A percentile compares a stretch with the other conserved stretches of the same genome.
Conservation (phyloP, 78 protist species). For the Speleostelium caveatum region DNA sequence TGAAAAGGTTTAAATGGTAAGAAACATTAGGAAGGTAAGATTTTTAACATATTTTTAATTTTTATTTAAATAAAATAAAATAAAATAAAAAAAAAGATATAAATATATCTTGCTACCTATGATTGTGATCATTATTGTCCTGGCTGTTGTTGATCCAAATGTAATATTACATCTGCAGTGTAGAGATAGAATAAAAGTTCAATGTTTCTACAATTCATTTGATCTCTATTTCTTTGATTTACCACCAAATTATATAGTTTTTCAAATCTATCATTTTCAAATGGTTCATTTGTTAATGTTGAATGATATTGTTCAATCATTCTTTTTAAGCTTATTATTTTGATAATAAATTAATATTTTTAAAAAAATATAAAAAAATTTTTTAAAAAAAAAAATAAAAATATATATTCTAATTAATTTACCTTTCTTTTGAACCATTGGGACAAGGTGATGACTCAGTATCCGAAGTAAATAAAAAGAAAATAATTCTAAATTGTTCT, state of each 20-base stretch:
- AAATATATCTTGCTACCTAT: neutral
- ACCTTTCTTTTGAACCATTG: conserved; percentile 26
- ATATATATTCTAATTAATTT: too few species aligned
- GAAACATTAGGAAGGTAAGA: too few species aligned
- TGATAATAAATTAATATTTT: neutral
- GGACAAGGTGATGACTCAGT: conserved; percentile 19
- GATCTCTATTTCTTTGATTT: neutral
- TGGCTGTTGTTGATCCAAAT: neutral
- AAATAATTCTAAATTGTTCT: conserved; percentile 25
- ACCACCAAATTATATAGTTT: neutral
- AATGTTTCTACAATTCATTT: conserved; percentile 32
- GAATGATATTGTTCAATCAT: conserved; percentile 62
- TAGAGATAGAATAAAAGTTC: conserved; percentile 42
- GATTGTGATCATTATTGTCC: neutral
- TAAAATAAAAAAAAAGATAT: too few species aligned
- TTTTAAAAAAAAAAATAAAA: neutral
- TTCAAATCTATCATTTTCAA: conserved; percentile 5
- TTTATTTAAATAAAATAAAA: too few species aligned
- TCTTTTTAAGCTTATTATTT: neutral
- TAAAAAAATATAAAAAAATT: too few species aligned
- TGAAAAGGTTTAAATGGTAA: too few species aligned
- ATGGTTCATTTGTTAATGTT: conserved; percentile 5
- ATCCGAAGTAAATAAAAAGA: conserved; percentile 46
- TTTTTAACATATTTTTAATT: too few species aligned
- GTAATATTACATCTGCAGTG: conserved; percentile 9